Base-by-base conservation (phyloP, 345 rosid species). In the Heritiera fomes region DNA sequence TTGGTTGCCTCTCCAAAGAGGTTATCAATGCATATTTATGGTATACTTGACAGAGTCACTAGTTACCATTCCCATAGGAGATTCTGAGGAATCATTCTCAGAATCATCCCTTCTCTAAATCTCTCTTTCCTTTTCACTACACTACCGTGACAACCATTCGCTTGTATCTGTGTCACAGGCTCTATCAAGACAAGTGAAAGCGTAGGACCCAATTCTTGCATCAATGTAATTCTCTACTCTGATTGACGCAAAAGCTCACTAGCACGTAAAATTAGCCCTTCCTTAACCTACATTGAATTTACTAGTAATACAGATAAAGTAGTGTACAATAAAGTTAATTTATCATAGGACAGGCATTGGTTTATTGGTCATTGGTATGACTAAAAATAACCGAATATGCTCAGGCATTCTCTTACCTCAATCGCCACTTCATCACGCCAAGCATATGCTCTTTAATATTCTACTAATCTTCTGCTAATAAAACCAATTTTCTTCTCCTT, bases 371-470 rank as follows among this genome's bases (percentile, higher is more conserved):
- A 8, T 66, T 8, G 14, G 10, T 40, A 66, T 41, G 77, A 43
- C 77, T 60, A 7, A 6, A 6, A 41, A 58, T 23, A 86, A 85
- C 79, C 90, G 93, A 90, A 88, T 90, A 90, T 90, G 91, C 93
- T 81, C 0, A 17, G 70, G 84, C 77, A 78, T 86, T 85, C 87
- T 72, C 83, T 73, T 70, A n/a, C 72, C 56, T 68, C 85, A 71
- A 82, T 84, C 46, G 63, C 84, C 85, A 77, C 87, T 83, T 87
- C 86, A 78, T 85, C 92, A 90, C 89, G 88, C 90, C 84, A 89
- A 82, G 92, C 91, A 89, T 91, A 89, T 91, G 85, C 94, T 81
- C 77, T 59, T 71, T 78, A 71, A 89, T 87, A 91, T 89, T 88
- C 92, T 78, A 50, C 67, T 46, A 49, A 65, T 53, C 85, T 20